A percentile compares a stretch with the other conserved stretches of the same genome.
phyloP scores from a whole-genome alignment of 805 yeast genomes.

The Spathaspora boniae region DNA sequence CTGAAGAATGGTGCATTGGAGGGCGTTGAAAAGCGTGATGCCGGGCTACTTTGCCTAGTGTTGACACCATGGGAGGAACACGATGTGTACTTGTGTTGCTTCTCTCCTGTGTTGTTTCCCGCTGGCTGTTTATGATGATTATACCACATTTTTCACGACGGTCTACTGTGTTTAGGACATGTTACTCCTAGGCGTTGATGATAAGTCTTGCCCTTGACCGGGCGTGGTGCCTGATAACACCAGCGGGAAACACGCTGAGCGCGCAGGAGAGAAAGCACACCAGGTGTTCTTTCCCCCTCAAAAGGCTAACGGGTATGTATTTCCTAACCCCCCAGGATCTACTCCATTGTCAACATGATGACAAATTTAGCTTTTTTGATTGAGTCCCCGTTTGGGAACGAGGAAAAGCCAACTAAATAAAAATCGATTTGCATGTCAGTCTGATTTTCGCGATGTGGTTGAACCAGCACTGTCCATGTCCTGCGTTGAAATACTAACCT shows the following conservation, averaged over 20 bases:
- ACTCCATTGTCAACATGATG: slow-evolving; percentile 13
- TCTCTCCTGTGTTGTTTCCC: too few species aligned
- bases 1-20: slow-evolving; percentile 14
- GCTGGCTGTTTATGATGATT: slow-evolving; percentile 46
- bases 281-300: too few species aligned
- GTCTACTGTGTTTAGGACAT: slow-evolving; percentile 47
- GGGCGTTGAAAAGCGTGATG: slow-evolving; percentile 17
- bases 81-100: slow-evolving; percentile 17
- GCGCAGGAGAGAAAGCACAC: too few species aligned
- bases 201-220: slow-evolving; percentile 47
- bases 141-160: slow-evolving; percentile 50
- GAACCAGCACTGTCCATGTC: too few species aligned
- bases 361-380: slow-evolving; percentile 9
- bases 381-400: too few species aligned
- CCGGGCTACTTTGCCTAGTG: slow-evolving; percentile 1
- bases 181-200: slow-evolving; percentile 45
- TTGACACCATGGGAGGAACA: slow-evolving; percentile 1
- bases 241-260: too few species aligned
- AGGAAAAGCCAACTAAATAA: slow-evolving; percentile 24
- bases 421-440: slow-evolving; percentile 43
- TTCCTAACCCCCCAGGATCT: not conserved
- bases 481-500: slow-evolving; percentile 4
- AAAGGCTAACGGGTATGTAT: too few species aligned
- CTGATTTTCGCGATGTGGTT: slow-evolving; percentile 29
- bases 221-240: slow-evolving; percentile 51